phyloP scores from a whole-genome alignment of 805 yeast genomes.

The Lipomyces yamadae region DNA sequence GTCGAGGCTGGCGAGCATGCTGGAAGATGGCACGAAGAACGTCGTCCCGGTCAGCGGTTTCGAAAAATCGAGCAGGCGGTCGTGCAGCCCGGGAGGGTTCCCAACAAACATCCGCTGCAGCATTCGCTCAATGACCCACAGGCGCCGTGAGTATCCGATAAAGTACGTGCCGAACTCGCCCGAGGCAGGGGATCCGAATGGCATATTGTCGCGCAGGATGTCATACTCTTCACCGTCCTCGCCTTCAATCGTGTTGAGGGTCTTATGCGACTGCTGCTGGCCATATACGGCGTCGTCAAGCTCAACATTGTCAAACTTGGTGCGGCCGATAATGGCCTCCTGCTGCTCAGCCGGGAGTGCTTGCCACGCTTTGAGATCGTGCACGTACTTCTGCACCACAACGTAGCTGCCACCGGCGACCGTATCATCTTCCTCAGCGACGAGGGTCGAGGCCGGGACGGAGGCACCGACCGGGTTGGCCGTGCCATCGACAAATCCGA shows the following conservation, averaged over 20 bases:
- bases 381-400: conserved; percentile 40
- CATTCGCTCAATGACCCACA: conserved; percentile 36
- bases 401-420: conserved; percentile 39
- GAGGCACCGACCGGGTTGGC: conserved; percentile 38
- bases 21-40: conserved; percentile 36
- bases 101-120: conserved; percentile 40
- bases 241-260: conserved; percentile 69
- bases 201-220: conserved; percentile 41
- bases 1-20: conserved; percentile 28
- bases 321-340: conserved; percentile 38
- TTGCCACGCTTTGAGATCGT: conserved; percentile 37
- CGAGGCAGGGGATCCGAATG: conserved; percentile 37
- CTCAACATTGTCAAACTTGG: conserved; percentile 38
- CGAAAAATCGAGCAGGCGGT: conserved; percentile 35
- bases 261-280: conserved; percentile 40
- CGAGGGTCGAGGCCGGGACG: conserved; percentile 20
- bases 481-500: conserved; percentile 41
- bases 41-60: conserved; percentile 32
- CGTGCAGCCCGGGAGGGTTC: conserved; percentile 39
- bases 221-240: conserved; percentile 47
- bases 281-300: conserved; percentile 30
- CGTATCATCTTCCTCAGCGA: conserved; percentile 25
- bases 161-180: conserved; percentile 41
- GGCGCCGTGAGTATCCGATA: conserved; percentile 35
- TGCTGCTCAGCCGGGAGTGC: conserved; percentile 35